phyloP scores from a whole-genome alignment of 306 rosid species.

The Glycine latifolia region DNA sequence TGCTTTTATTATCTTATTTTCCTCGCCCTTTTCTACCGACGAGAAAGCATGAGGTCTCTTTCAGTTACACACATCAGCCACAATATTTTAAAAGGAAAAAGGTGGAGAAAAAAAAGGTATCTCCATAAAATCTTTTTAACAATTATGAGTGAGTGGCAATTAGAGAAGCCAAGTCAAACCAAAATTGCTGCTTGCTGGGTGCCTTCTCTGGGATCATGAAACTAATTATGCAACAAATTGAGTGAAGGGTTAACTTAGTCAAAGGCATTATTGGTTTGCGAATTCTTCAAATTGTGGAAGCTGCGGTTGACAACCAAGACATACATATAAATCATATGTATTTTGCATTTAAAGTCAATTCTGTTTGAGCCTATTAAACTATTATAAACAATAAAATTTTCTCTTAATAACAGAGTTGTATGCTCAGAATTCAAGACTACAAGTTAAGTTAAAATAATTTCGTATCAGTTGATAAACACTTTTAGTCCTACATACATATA shows the following conservation, averaged over 20 bases:
- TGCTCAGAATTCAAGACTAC: too few species aligned
- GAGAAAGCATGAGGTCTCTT: constrained; percentile 49
- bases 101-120: not conserved
- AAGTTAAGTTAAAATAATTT: too few species aligned
- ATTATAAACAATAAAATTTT: too few species aligned
- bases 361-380: too few species aligned
- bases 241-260: constrained; percentile 30
- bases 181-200: constrained; percentile 37
- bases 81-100: constrained; percentile 27
- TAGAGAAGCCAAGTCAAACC: constrained; percentile 66
- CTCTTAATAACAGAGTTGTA: too few species aligned
- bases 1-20: constrained; percentile 34
- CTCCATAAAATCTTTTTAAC: not conserved
- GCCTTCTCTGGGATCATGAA: constrained; percentile 32
- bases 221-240: not conserved
- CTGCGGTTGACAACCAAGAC: not conserved
- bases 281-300: constrained; percentile 39
- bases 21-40: constrained; percentile 47
- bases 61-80: constrained; percentile 47
- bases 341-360: too few species aligned
- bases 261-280: constrained; percentile 36
- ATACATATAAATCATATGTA: not conserved
- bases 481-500: too few species aligned
- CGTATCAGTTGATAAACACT: too few species aligned
- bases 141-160: constrained; percentile 22